Conservation (phyloP, 1,284 basidiomycete species). For the Trametes polyzona region DNA sequence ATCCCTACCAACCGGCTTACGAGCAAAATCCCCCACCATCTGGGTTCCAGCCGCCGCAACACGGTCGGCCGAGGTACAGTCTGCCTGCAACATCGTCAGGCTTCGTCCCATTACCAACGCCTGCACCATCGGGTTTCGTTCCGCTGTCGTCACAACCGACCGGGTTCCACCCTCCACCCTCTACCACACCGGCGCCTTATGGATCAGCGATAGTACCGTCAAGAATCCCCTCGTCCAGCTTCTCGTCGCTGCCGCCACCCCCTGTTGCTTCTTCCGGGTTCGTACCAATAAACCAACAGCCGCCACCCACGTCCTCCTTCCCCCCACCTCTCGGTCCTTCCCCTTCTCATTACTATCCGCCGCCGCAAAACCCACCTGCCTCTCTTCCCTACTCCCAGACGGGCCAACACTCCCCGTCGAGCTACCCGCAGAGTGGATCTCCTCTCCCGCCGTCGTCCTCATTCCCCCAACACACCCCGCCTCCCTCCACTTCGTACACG, state of each 20-base stretch:
- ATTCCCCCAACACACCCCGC: constrained; percentile 18
- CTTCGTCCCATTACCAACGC: constrained; percentile 49
- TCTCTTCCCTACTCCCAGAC: constrained; percentile 16
- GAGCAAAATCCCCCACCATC: constrained; percentile 45
- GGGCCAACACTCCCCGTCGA: constrained; percentile 1
- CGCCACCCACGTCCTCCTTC: constrained; percentile 24
- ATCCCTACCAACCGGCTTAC: constrained; percentile 57
- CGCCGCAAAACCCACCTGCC: constrained; percentile 32
- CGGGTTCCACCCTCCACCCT: constrained; percentile 45
- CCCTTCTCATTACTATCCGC: constrained; percentile 26
- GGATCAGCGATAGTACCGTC: constrained; percentile 31
- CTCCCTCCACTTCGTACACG: constrained; percentile 15
- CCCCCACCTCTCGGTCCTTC: constrained; percentile 20
- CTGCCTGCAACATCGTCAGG: constrained; percentile 69
- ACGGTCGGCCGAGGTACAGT: constrained; percentile 60
- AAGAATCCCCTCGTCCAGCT: constrained; percentile 40
- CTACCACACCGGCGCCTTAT: constrained; percentile 37
- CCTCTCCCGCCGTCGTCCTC: constrained; percentile 16
- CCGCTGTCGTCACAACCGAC: constrained; percentile 45
- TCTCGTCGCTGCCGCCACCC: constrained; percentile 26
- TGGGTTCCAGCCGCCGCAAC: constrained; percentile 35
- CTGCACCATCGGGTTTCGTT: constrained; percentile 37
- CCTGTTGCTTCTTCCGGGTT: constrained; percentile 31
- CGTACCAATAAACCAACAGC: constrained; percentile 15
- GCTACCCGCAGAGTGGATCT: constrained; percentile 1